Base-by-base conservation (phyloP, 208 protist species). In the Crithidia mellificae region DNA sequence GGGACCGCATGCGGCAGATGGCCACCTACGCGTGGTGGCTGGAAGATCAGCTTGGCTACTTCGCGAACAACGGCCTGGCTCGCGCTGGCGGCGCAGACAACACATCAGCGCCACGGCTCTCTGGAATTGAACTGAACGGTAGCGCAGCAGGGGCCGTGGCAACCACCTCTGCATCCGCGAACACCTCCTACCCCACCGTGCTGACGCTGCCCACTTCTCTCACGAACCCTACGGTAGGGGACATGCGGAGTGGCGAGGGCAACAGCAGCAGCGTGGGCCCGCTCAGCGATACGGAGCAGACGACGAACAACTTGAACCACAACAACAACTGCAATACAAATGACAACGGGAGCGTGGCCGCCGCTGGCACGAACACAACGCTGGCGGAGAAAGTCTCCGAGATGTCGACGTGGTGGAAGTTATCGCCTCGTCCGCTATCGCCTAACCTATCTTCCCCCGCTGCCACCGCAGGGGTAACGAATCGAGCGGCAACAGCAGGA, bases 1-100 rank as follows among this genome's bases (percentile, higher is more conserved):
- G 67, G 17, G 36, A 62, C 8, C 55, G 73, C 22, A 54, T 90
- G 49, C 43, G 41, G 22, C 39, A 68, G 17, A 73, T 84, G 27
- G 29, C 68, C 12, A 36, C 36, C 44, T 89, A 85, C 61, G 75
- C 80, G 68, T 64, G 57, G 41, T 89, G 70, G 68, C 69, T 93
- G 29, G 82, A 93, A 53, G 55, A 64, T 8, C 73, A 89, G 53
- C 75, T 90, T 14, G 57, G 66, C 54, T 36, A 73, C 68, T 78
- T 79, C 44, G 63, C 71, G 0, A 43, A 54, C 38, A 15, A 39
- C 6, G 14, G 38, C 9, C 2, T 41, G 6, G 36, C 9, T 41
- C 9, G 36, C 12, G n/a, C n/a, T n/a, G n/a, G n/a, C n/a, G n/a
- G n/a, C n/a, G n/a, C n/a, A n/a, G n/a, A n/a, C n/a, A n/a, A n/a